phyloP scores from a whole-genome alignment of 306 rosid species.

The Cucumis melo region DNA sequence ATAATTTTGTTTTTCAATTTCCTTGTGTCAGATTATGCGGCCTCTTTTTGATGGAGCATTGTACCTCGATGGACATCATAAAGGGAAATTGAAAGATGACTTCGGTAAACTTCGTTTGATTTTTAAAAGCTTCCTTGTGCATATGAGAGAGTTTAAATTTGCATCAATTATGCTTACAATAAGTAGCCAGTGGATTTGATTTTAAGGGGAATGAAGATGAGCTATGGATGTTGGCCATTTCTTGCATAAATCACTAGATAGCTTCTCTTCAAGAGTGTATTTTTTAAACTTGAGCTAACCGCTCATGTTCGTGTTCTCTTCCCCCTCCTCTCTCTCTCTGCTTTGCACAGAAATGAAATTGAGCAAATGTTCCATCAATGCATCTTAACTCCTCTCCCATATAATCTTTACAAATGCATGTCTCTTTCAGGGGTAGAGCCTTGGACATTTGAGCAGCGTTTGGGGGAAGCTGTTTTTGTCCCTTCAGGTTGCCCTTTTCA shows the following conservation, averaged over 20 bases:
- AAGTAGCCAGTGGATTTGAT: neutral
- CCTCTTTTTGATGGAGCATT: constrained; percentile 62
- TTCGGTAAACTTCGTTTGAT: constrained; percentile 35
- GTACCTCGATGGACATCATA: constrained; percentile 63
- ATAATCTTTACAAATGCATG: constrained; percentile 4
- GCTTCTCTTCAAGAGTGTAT: neutral
- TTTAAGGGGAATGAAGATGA: neutral
- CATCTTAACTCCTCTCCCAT: neutral
- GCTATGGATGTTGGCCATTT: neutral
- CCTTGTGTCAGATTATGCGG: constrained; percentile 41
- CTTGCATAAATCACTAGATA: neutral
- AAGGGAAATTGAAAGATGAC: constrained; percentile 71
- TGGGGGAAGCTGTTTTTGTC: constrained; percentile 81
- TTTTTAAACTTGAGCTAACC: neutral
- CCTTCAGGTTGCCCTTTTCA: constrained; percentile 99
- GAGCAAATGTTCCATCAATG: neutral
- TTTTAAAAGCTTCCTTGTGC: neutral
- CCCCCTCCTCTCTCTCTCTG: neutral
- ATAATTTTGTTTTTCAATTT: constrained; percentile 2
- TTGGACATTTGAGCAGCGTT: constrained; percentile 87
- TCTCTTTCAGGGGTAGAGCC: constrained; percentile 69
- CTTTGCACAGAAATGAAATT: neutral
- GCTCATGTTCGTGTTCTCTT: neutral
- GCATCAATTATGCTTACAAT: neutral
- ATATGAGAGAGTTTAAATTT: neutral